A percentile compares a stretch with the other conserved stretches of the same genome.
Conservation (phyloP, 2,329 filamentous ascomycete genomes). For the Ambrosiella cleistominuta region DNA sequence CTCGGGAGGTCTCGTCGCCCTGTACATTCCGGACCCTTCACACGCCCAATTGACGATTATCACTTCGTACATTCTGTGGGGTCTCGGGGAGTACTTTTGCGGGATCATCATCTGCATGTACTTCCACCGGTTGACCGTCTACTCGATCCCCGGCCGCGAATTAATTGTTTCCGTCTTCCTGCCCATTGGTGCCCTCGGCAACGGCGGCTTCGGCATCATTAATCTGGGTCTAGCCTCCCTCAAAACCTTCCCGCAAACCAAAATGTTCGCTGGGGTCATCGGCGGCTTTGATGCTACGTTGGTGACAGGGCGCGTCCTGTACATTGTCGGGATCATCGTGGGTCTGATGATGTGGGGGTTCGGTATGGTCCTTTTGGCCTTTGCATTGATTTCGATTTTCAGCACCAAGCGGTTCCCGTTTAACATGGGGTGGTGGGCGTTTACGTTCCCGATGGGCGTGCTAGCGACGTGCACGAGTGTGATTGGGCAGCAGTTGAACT, state of each 20-base stretch:
- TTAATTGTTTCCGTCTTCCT: conserved; percentile 52
- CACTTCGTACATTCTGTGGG: conserved; percentile 52
- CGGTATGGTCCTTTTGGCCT: conserved; percentile 26
- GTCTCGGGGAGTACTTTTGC: conserved; percentile 40
- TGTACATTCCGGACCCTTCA: conserved; percentile 35
- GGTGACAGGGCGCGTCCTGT: conserved; percentile 33
- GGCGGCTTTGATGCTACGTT: conserved; percentile 10
- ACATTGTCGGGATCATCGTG: conserved; percentile 36
- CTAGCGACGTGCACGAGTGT: conserved; percentile 25
- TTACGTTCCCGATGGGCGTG: conserved; percentile 29
- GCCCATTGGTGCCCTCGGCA: conserved; percentile 47
- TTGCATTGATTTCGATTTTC: conserved; percentile 25
- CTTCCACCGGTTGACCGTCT: conserved; percentile 48
- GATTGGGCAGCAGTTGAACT: conserved; percentile 25
- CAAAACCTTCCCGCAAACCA: conserved; percentile 22
- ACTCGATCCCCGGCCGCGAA: conserved; percentile 48
- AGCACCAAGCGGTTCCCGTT: conserved; percentile 26
- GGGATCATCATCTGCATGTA: conserved; percentile 50
- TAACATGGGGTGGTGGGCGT: conserved; percentile 32
- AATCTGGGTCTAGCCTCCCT: conserved; percentile 32
- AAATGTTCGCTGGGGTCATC: conserved; percentile 23
- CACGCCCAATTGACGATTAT: conserved; percentile 45
- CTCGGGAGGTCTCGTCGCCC: conserved; percentile 45
- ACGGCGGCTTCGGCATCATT: conserved; percentile 43
- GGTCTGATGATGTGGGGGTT: conserved; percentile 29